phyloP scores from a whole-genome alignment of 78 protist species.

The Dictyostelium capitatum region DNA sequence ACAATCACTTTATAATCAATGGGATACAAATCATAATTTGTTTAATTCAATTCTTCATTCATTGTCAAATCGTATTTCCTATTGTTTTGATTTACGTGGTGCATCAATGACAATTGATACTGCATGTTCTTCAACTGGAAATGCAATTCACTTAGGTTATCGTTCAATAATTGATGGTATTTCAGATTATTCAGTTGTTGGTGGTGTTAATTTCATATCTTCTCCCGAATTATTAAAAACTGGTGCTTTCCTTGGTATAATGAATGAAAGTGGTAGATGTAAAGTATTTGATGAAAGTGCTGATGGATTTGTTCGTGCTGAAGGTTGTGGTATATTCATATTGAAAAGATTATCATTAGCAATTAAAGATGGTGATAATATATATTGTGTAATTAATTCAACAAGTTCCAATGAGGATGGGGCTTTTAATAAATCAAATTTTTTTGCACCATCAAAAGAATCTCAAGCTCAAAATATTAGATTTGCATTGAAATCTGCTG shows the following conservation, averaged over 20 bases:
- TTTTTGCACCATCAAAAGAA: conserved; percentile 20
- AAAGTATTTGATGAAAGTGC: conserved; percentile 88
- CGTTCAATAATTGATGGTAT: conserved; percentile 64
- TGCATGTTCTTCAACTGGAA: conserved; percentile 92
- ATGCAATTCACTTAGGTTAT: conserved; percentile 83
- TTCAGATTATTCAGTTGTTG: conserved; percentile 83
- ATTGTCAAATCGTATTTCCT: conserved; percentile 87
- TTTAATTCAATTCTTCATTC: conserved; percentile 33
- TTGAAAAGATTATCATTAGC: conserved; percentile 38
- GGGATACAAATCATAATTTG: neutral
- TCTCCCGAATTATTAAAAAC: conserved; percentile 34
- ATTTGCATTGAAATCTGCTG: neutral
- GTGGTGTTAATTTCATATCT: conserved; percentile 86
- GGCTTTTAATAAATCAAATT: conserved; percentile 13
- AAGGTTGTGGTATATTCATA: conserved; percentile 83
- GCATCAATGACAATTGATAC: conserved; percentile 91
- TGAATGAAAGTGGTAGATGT: conserved; percentile 78
- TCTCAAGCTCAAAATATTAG: conserved; percentile 20
- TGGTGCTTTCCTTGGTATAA: conserved; percentile 33
- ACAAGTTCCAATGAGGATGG: conserved; percentile 87
- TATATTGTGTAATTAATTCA: conserved; percentile 73
- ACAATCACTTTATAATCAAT: neutral
- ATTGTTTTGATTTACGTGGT: conserved; percentile 84
- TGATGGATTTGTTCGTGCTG: conserved; percentile 91
- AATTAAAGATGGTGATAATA: conserved; percentile 43